A percentile compares a stretch with the other conserved stretches of the same genome.
Conservation (phyloP, 2,329 filamentous ascomycete genomes). For the Xylariaceae sp. region DNA sequence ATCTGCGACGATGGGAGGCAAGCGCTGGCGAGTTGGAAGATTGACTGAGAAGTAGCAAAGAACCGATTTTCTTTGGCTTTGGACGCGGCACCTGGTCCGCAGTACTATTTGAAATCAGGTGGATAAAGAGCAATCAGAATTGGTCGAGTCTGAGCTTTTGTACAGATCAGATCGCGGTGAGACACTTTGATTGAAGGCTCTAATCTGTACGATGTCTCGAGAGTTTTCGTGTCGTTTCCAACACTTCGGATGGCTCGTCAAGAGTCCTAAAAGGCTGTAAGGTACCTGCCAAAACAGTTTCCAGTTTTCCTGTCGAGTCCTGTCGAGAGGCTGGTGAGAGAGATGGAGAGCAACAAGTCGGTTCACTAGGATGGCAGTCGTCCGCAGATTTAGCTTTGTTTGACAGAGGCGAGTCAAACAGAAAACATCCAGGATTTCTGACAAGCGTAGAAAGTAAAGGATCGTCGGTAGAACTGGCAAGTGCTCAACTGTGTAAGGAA, state of each 20-base stretch:
- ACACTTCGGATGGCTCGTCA: slow-evolving; percentile 15
- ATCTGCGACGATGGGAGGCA: no score
- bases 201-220: background rate
- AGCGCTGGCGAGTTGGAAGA: no score
- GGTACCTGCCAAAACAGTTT: slow-evolving; percentile 8
- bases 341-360: background rate
- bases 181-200: no score
- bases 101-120: slow-evolving; percentile 14
- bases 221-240: no score
- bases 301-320: background rate
- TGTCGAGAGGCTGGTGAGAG: slow-evolving; percentile 13
- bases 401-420: no score
- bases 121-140: slow-evolving; percentile 20
- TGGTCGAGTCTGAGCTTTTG: background rate
- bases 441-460: slow-evolving; percentile 10
- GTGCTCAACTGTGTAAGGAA: slow-evolving; percentile 21
- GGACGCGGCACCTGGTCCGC: background rate
- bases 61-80: slow-evolving; percentile 1
- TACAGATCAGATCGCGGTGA: no score
- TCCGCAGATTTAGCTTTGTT: no score
- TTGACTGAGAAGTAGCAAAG: background rate
- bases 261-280: background rate
- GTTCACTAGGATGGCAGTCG: no score
- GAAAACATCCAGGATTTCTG: no score
- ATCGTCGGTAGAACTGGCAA: slow-evolving; percentile 13